Evolutionary conservation across 352 stramenopile genomes (phyloP).

Genomic region (Phytopythium vexans): DNA sequence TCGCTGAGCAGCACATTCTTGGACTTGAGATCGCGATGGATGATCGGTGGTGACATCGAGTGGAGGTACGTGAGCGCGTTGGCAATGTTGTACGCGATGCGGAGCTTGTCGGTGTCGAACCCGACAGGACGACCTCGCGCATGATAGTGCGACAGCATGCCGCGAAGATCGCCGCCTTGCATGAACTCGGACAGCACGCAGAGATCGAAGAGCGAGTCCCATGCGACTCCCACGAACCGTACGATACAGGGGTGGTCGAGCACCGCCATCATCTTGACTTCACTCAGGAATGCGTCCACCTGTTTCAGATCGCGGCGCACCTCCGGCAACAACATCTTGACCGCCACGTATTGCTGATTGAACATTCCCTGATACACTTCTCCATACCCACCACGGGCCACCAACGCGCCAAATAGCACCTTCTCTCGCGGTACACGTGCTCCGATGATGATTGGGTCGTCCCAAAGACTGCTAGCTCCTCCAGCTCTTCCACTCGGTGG

Average conservation of each 20-base stretch:
- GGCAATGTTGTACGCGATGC: slow-evolving; percentile 43
- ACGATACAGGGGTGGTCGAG: slow-evolving; percentile 41
- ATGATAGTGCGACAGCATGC: slow-evolving; percentile 15
- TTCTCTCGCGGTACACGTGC: slow-evolving; percentile 26
- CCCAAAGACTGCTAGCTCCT: slow-evolving; percentile 6
- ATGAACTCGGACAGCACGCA: slow-evolving; percentile 41
- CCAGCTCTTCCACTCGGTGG: no score
- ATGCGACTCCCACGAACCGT: slow-evolving; percentile 40
- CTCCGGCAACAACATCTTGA: slow-evolving; percentile 24
- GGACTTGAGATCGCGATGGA: slow-evolving; percentile 43
- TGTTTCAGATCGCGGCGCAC: slow-evolving; percentile 6
- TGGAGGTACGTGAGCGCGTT: slow-evolving; percentile 24
- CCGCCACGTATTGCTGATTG: slow-evolving; percentile 18
- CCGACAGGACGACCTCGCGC: slow-evolving; percentile 7
- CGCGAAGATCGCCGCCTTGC: slow-evolving; percentile 35
- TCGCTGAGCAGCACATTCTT: slow-evolving; percentile 26
- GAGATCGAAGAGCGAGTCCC: slow-evolving; percentile 33
- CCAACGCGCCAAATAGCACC: slow-evolving; percentile 13
- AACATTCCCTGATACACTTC: slow-evolving; percentile 22
- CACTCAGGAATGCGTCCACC: slow-evolving; percentile 16
- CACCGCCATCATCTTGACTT: slow-evolving; percentile 28
- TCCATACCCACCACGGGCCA: slow-evolving; percentile 22
- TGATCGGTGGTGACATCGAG: slow-evolving; percentile 13
- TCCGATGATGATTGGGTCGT: slow-evolving; percentile 24
- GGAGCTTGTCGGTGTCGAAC: slow-evolving; percentile 35